These are phyloP conservation scores for Musa beccarii DNA, from an alignment of 176 grass and related monocot genomes.

Conservation along the genomic window DNA sequence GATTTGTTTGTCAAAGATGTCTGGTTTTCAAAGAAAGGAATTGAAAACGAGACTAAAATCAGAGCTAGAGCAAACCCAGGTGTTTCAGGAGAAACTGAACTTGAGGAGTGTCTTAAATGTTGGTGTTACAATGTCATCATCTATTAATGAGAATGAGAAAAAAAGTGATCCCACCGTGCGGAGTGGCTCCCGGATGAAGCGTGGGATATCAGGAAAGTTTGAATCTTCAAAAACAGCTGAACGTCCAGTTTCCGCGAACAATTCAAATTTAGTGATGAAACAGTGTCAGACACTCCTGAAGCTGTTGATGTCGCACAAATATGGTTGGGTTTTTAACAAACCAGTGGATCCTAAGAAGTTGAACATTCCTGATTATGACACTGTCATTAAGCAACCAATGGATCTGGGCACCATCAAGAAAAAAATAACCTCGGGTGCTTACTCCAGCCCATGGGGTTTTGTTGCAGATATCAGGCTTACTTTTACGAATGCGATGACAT, in stretches of 20 bases:
- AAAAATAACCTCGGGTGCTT: constrained; percentile 56
- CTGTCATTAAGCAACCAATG: constrained; percentile 84
- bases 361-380: constrained; percentile 86
- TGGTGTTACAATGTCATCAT: constrained; percentile 42
- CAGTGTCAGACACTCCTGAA: constrained; percentile 73
- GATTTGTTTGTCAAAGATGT: constrained; percentile 55
- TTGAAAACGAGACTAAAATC: constrained; percentile 48
- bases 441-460: constrained; percentile 56
- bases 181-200: constrained; percentile 28
- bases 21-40: constrained; percentile 46
- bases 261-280: constrained; percentile 36
- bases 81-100: constrained; percentile 43
- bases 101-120: not conserved
- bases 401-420: constrained; percentile 68
- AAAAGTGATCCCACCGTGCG: constrained; percentile 12
- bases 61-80: constrained; percentile 49
- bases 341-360: constrained; percentile 71
- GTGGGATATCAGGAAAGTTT: constrained; percentile 43
- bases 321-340: constrained; percentile 56
- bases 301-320: constrained; percentile 77
- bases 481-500: constrained; percentile 72
- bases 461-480: constrained; percentile 79
- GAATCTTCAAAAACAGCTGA: constrained; percentile 27
- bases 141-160: constrained; percentile 24
- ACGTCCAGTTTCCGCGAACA: not conserved